Percentiles rank a stretch among this genome's conserved stretches.
Conservation (phyloP, 169 alveolate species). For the Plasmodium cynomolgi region DNA sequence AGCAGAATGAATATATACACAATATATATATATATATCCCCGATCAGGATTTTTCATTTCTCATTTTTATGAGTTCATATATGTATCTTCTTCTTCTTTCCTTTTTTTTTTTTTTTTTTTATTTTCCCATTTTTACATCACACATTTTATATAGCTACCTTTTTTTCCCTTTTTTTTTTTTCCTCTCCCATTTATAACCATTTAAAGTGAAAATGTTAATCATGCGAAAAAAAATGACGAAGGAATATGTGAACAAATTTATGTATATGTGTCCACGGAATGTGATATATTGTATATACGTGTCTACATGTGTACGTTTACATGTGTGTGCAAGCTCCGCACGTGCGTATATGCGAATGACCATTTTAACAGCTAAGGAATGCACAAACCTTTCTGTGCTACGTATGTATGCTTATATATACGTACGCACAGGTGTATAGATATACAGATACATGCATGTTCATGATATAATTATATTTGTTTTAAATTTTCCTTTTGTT, state of each 20-base stretch:
- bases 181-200: background rate
- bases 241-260: background rate
- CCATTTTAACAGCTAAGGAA: background rate
- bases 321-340: background rate
- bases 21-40: background rate
- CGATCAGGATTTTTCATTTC: background rate
- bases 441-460: constrained; percentile 10
- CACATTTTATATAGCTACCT: background rate
- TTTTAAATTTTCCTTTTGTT: constrained; percentile 29
- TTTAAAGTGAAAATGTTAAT: background rate
- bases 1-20: background rate
- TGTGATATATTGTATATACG: background rate
- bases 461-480: constrained; percentile 45
- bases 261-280: constrained; percentile 1
- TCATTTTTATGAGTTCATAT: constrained; percentile 4
- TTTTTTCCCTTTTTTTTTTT: background rate
- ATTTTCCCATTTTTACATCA: background rate
- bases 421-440: background rate
- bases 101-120: constrained; percentile 11
- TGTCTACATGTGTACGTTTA: background rate
- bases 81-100: background rate
- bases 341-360: background rate
- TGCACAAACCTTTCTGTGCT: constrained; percentile 5
- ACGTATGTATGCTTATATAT: constrained; percentile 7
- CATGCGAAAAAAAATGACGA: constrained; percentile 1